Evolutionary conservation across 2,329 filamentous ascomycete species (phyloP), one percentile per base, ranked within the genome.

Genomic region (Clarireedia hainanense): DNA sequence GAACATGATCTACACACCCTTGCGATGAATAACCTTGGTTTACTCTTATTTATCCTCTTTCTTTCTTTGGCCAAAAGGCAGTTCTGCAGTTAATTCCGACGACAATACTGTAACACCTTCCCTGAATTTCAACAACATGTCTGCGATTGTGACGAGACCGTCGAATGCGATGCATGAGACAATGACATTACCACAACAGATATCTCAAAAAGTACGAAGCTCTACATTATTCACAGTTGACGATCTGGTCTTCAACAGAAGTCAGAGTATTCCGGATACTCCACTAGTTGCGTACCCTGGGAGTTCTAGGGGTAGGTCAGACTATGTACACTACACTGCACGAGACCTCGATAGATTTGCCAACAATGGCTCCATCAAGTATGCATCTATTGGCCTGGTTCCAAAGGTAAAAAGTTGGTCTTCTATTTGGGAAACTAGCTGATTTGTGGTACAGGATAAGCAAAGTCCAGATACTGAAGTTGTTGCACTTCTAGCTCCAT

Each of bases 241-340:
- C 39, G 64, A 65, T 52, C 49, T 68, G n/a, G 58, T 67, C 5
- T 52, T 56, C 17, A 52, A 60, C 5, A 37, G 62, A 52, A 64
- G 60, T 42, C 56, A 59, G 17, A 63, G 60, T 14, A 56, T 60
- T 50, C 56, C 55, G 42, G 58, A 67, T 36, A 42, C 55, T 20
- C 61, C 66, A 15, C 49, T 69, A 14, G 46, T 68, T 10, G 64
- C 58, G 27, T 69, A 65, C 54, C 67, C 67, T 17, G 59, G 50
- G 6, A 52, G 53, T 27, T 46, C 61, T 26, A 57, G 57, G 37
- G 61, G 61, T 2, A 30, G 54, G 20, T 53, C 56, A 2, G 65
- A 68, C 49, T 69, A 64, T 54, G 59, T 63, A 34, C 52, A 63
- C 34, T 67, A 66, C 49, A 67, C 64, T 4, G 66, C 65, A 12